Evolutionary conservation across 257 asterid species (phyloP).

Genomic region (Thymus quinquecostatus): DNA sequence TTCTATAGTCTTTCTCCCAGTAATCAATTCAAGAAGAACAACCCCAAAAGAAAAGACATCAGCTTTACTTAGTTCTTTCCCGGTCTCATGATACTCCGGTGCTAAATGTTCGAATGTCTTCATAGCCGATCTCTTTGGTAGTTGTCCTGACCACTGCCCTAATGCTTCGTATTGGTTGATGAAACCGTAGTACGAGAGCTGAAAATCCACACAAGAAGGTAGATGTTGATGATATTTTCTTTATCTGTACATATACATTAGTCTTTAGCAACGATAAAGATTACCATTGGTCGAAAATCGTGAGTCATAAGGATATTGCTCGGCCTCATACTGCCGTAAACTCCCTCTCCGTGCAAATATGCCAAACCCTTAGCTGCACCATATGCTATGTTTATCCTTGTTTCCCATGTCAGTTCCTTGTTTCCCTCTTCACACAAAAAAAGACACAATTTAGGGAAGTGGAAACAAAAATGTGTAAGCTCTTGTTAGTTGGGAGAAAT

Average conservation of each 20-base stretch:
- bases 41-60: slow-evolving; percentile 67
- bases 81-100: slow-evolving; percentile 59
- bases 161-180: slow-evolving; percentile 50
- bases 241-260: not conserved
- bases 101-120: slow-evolving; percentile 61
- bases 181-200: slow-evolving; percentile 57
- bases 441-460: no score
- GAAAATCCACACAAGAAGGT: not conserved
- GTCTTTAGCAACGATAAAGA: not conserved
- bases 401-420: slow-evolving; percentile 54
- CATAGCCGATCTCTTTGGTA: slow-evolving; percentile 36
- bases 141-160: slow-evolving; percentile 37
- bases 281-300: slow-evolving; percentile 60
- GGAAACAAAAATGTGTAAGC: no score
- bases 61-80: slow-evolving; percentile 54
- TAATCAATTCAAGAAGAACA: slow-evolving; percentile 59
- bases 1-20: slow-evolving; percentile 55
- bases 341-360: slow-evolving; percentile 44
- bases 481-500: no score
- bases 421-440: slow-evolving; percentile 48
- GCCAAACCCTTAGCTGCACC: slow-evolving; percentile 62
- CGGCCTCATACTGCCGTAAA: slow-evolving; percentile 59
- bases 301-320: slow-evolving; percentile 62
- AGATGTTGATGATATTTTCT: not conserved
- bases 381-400: slow-evolving; percentile 43